Percentiles rank a stretch among this genome's conserved stretches.
Conservation (phyloP, 805 yeast species). For the Cyberlindnera nakhonratchasimensis region DNA sequence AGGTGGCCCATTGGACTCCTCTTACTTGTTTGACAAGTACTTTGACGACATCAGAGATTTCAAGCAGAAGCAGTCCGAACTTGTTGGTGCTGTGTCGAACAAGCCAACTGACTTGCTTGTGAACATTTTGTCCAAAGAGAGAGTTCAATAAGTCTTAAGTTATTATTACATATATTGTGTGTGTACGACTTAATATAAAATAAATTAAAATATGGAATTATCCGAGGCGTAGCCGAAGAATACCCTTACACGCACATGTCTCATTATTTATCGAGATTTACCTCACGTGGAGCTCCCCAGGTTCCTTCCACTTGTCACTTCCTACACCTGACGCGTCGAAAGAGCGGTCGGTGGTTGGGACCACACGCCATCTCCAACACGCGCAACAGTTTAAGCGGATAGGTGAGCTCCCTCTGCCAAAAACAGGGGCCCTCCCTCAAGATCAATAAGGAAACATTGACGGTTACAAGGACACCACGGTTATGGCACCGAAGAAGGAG, state of each 20-base stretch:
- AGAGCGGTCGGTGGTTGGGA: neutral
- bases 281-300: constrained; percentile 1
- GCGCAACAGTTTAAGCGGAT: neutral
- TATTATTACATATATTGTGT: too few relatives aligned
- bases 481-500: constrained; percentile 11
- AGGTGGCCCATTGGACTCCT: constrained; percentile 96
- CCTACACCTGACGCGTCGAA: neutral
- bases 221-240: neutral
- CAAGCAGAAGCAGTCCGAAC: constrained; percentile 41
- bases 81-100: constrained; percentile 38
- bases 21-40: constrained; percentile 87
- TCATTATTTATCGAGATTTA: neutral
- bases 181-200: neutral
- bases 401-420: too few relatives aligned
- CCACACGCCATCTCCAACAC: constrained; percentile 6
- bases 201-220: neutral
- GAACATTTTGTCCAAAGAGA: constrained; percentile 61
- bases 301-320: too few relatives aligned
- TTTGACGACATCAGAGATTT: constrained; percentile 63
- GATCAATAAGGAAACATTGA: neutral
- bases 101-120: constrained; percentile 49
- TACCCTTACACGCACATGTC: neutral
- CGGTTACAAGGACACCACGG: neutral
- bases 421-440: neutral
- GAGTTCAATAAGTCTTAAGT: constrained; percentile 41